Evolutionary conservation across 1,284 basidiomycete genomes (phyloP), one percentile per base, ranked within the genome.

Genomic region (Termitomyces sp.): DNA sequence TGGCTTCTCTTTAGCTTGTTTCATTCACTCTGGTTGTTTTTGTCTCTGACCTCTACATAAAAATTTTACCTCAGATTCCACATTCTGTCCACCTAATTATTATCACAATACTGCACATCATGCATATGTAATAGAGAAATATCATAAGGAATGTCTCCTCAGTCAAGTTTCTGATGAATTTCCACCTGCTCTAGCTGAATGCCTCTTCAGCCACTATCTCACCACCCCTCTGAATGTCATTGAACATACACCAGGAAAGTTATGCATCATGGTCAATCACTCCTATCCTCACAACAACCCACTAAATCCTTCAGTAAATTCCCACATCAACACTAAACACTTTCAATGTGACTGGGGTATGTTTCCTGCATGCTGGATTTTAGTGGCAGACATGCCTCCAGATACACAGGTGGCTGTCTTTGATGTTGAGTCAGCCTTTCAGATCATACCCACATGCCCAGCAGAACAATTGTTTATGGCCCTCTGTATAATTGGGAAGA

Each of bases 381-480:
- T 38, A 5, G n/a, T 49, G 0, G 47, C 47, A 1, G 34, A 34
- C 19, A 58, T 63, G 0, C 64, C 62, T 4, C 44, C 50, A 19
- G 65, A 64, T 2, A 58, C 66, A 5, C 55, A 67, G 50, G 67
- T 59, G 0, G 54, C 58, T 1, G 56, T 63, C 4, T 62, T 65
- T 33, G 64, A 68, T 48, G 61, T 67, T 0, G 58, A 64, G 8
- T 45, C 58, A 0, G 61, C 62, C 1, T 66, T 62, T 50, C 51
- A 61, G 0, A 66, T 62, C 8, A 51, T 65, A 8, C 67, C 66
- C 0, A 54, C 64, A 5, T 3, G 8, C 6, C 45, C 45, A 1
- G 0, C 1, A 19, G 12, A 47, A 1, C 8, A 9, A 3, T n/a
- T 7, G 0, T 28, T 47, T 2, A 19, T n/a, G 1, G 45, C 45